Evolutionary conservation across 306 rosid genomes (phyloP).

Genomic region (Psophocarpus tetragonolobus): DNA sequence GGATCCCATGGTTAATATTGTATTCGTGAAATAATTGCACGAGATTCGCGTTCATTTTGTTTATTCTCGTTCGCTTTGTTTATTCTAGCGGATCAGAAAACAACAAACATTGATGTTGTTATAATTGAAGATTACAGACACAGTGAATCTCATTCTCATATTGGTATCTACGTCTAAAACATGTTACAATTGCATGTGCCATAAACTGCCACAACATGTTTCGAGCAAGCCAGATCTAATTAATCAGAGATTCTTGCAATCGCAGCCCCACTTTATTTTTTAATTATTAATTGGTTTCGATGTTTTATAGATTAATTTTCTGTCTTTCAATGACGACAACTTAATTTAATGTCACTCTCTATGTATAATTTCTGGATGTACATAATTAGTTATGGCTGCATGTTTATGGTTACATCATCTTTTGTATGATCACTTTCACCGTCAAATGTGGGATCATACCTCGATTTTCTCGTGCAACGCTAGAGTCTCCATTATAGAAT

Average conservation of each 20-base stretch:
- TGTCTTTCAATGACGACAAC: conserved; percentile 3
- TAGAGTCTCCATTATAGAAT: conserved; percentile 28
- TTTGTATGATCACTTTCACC: conserved; percentile 17
- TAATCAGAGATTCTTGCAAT: conserved; percentile 47
- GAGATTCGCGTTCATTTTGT: conserved; percentile 35
- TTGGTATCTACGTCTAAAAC: conserved; percentile 11
- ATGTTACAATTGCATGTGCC: conserved; percentile 45
- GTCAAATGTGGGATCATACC: conserved; percentile 18
- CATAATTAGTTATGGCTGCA: not conserved
- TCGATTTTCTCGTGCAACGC: conserved; percentile 6
- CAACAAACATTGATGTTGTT: conserved; percentile 32
- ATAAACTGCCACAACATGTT: conserved; percentile 35
- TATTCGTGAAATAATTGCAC: conserved; percentile 25
- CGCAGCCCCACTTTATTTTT: conserved; percentile 8
- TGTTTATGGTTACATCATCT: not conserved
- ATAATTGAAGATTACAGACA: not conserved
- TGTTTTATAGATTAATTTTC: not conserved
- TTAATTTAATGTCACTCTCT: not conserved
- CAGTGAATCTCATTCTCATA: conserved; percentile 31
- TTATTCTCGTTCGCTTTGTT: conserved; percentile 21
- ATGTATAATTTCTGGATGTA: not conserved
- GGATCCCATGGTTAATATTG: not conserved
- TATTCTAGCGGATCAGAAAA: conserved; percentile 25
- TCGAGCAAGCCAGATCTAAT: conserved; percentile 27
- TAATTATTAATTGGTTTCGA: not conserved